phyloP scores from a whole-genome alignment of 2,329 filamentous ascomycete species.

The Hymenoscyphus fraxineus region DNA sequence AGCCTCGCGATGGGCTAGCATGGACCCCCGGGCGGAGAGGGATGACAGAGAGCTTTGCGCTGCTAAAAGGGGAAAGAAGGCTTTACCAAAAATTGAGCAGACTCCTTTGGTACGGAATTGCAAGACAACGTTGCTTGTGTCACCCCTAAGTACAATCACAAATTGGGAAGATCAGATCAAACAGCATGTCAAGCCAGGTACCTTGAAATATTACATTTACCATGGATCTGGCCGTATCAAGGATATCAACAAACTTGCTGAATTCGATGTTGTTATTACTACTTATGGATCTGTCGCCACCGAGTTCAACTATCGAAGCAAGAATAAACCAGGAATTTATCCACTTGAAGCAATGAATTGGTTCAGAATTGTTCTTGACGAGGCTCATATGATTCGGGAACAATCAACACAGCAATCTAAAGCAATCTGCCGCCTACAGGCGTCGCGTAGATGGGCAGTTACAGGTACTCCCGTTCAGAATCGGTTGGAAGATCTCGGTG shows the following conservation, averaged over 20 bases:
- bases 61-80: slow-evolving; percentile 28
- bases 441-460: slow-evolving; percentile 89
- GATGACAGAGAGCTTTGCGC: slow-evolving; percentile 33
- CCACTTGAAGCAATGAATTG: slow-evolving; percentile 78
- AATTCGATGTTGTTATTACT: slow-evolving; percentile 82
- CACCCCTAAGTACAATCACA: slow-evolving; percentile 82
- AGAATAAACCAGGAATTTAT: slow-evolving; percentile 54
- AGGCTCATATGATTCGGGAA: slow-evolving; percentile 92
- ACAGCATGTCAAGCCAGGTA: slow-evolving; percentile 64
- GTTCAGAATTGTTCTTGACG: slow-evolving; percentile 91
- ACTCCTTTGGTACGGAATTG: slow-evolving; percentile 59
- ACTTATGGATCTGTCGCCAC: slow-evolving; percentile 87
- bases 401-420: slow-evolving; percentile 77
- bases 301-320: slow-evolving; percentile 65
- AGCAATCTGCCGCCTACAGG: slow-evolving; percentile 74
- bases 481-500: slow-evolving; percentile 81
- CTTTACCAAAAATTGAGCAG: slow-evolving; percentile 33
- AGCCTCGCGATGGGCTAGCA: slow-evolving; percentile 58
- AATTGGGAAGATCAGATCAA: slow-evolving; percentile 96
- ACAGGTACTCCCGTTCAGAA: slow-evolving; percentile 97
- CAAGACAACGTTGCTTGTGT: slow-evolving; percentile 79
- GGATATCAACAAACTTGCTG: slow-evolving; percentile 62
- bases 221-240: slow-evolving; percentile 76
- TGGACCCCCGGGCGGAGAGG: slow-evolving; percentile 41
- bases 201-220: slow-evolving; percentile 75